Base-by-base conservation (phyloP, 2,329 filamentous ascomycete genomes). In the Claviceps purpurea region DNA sequence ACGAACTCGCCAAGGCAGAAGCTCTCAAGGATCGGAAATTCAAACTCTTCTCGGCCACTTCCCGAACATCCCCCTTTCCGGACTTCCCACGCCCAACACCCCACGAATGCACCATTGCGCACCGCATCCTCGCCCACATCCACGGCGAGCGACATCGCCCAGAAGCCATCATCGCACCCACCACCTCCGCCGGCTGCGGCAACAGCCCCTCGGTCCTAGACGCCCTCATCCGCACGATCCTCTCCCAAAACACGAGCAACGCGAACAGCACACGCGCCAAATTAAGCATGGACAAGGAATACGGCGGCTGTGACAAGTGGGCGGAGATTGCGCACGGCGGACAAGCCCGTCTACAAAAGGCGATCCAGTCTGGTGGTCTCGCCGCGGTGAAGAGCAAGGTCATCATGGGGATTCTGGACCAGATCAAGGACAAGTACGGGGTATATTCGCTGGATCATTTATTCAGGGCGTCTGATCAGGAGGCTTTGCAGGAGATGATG, bases 281-380 rank as follows among this genome's bases (percentile, higher is more conserved):
- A 61, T 63, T 63, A n/a, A 63, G 65, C 63, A 73, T 74, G 70
- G 71, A 74, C 59, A 52, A 50, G 14, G 65, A 59, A 4, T 74
- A 75, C 61, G 72, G 71, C 18, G 61, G 65, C 37, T 69, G 65
- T 57, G 69, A 72, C 54, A 60, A 62, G 30, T 76, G 73, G 73
- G 67, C 64, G 0, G 64, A 60, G 40, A 70, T 76, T 49, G 69
- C 60, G 5, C 55, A 54, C 1, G 72, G 71, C 39, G 70, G 73
- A 0, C 62, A 64, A 43, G 55, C 62, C 14, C 67, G 65, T 56
- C 64, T 76, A 5, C 66, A 72, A 54, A 72, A 81, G 58, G 79
- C 85, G 0, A 89, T 90, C 60, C 80, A 81, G 63, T 74, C 74
- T 24, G 87, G 87, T 34, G 87, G 87, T 0, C 70, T 91, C 1